A percentile compares a stretch with the other conserved stretches of the same genome.
Conservation (phyloP, 2,329 filamentous ascomycete genomes). For the Berkeleyomyces rouxiae region DNA sequence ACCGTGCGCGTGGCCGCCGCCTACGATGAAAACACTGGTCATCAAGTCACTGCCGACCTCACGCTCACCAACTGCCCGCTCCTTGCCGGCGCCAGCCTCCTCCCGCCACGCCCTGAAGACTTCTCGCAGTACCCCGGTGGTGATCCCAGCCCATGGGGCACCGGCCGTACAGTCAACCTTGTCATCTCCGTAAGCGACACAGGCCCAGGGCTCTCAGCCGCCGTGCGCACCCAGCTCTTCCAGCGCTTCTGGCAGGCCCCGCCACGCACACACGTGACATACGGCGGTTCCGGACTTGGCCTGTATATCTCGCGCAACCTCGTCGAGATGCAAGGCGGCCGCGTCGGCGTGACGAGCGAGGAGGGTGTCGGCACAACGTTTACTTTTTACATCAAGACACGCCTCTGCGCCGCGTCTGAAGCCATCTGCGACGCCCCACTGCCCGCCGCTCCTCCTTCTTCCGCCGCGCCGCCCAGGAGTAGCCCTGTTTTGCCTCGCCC, state of each 20-base stretch:
- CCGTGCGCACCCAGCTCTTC: conserved; percentile 51
- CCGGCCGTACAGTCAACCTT: conserved; percentile 53
- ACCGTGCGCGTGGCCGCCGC: conserved; percentile 50
- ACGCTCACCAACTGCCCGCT: conserved; percentile 20
- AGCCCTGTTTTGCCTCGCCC: no score
- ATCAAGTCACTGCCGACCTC: conserved; percentile 39
- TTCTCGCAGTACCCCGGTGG: conserved; percentile 12
- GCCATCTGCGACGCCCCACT: no score
- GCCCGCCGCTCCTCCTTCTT: background rate
- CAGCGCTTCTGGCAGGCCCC: conserved; percentile 53
- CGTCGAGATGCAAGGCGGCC: conserved; percentile 60
- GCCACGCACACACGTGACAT: conserved; percentile 54
- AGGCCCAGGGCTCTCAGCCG: conserved; percentile 46
- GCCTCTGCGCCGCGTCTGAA: conserved; percentile 28
- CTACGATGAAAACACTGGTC: conserved; percentile 28
- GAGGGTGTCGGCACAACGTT: conserved; percentile 57
- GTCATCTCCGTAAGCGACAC: conserved; percentile 59
- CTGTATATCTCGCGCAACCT: conserved; percentile 63
- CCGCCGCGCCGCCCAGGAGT: background rate
- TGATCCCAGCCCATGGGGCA: conserved; percentile 36
- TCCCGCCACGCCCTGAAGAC: conserved; percentile 3
- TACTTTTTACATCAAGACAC: conserved; percentile 58
- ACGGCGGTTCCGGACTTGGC: conserved; percentile 53
- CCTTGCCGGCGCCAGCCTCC: conserved; percentile 1
- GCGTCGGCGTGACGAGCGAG: conserved; percentile 54